A percentile compares a stretch with the other conserved stretches of the same genome.
These are phyloP conservation scores for Kalaharituber pfeilii DNA, from an alignment of 2,329 filamentous ascomycete genomes.

Conservation along the genomic window DNA sequence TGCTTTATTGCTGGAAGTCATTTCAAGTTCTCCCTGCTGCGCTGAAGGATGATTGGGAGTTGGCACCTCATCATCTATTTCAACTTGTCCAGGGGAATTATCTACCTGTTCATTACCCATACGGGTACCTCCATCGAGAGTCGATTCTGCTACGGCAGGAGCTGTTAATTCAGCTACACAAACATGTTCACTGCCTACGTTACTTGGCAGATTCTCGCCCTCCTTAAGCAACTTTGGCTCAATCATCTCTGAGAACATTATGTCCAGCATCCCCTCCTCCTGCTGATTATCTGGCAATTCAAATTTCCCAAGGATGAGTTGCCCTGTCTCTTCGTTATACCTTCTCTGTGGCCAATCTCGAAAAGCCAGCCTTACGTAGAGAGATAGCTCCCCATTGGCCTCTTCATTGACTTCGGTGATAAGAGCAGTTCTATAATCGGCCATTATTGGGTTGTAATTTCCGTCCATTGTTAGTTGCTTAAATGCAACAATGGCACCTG, in stretches of 20 bases:
- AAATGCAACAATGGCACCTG: constrained; percentile 19
- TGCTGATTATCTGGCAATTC: constrained; percentile 23
- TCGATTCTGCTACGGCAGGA: background rate
- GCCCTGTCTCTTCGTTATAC: constrained; percentile 20
- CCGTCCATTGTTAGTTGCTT: constrained; percentile 15
- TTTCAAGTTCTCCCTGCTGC: background rate
- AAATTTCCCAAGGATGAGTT: constrained; percentile 19
- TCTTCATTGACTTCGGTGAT: constrained; percentile 14
- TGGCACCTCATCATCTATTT: too few relatives aligned
- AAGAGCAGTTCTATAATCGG: constrained; percentile 18
- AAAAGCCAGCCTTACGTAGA: constrained; percentile 10
- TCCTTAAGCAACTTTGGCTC: constrained; percentile 14
- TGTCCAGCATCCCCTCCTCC: constrained; percentile 12
- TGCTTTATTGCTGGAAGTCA: background rate
- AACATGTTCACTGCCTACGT: background rate
- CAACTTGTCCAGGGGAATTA: background rate
- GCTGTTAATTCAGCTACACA: background rate
- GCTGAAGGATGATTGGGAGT: too few relatives aligned
- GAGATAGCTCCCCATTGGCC: background rate
- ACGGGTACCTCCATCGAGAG: background rate
- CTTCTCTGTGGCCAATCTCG: constrained; percentile 16
- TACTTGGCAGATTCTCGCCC: too few relatives aligned
- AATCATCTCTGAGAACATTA: constrained; percentile 17
- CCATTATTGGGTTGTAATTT: constrained; percentile 14
- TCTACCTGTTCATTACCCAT: background rate